Evolutionary conservation across 768 basidiomycete species (phyloP).

Genomic region (Artomyces pyxidatus): DNA sequence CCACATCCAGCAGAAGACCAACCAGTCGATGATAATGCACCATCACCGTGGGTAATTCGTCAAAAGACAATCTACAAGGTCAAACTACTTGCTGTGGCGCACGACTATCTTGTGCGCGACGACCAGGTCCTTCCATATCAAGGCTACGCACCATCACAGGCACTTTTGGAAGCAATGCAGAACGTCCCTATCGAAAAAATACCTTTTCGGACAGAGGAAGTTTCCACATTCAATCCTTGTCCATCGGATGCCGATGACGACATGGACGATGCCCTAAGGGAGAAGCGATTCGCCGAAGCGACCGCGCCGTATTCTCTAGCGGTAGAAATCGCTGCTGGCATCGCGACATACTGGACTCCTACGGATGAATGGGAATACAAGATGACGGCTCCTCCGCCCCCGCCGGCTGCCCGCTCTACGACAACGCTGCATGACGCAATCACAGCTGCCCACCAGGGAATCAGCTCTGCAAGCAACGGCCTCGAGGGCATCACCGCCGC

Average conservation of each 20-base stretch:
- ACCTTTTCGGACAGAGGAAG: slow-evolving; percentile 20
- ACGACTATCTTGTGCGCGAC: slow-evolving; percentile 41
- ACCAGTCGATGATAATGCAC: neutral
- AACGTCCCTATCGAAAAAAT: slow-evolving; percentile 14
- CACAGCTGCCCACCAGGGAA: neutral
- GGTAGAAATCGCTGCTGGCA: slow-evolving; percentile 56
- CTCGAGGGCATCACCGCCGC: slow-evolving; percentile 8
- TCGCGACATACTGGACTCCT: slow-evolving; percentile 61
- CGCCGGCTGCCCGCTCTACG: neutral
- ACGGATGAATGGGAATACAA: slow-evolving; percentile 68
- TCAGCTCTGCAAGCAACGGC: neutral
- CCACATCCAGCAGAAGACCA: neutral
- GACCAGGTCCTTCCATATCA: slow-evolving; percentile 67
- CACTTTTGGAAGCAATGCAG: slow-evolving; percentile 41
- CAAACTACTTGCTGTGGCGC: slow-evolving; percentile 53
- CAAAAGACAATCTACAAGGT: slow-evolving; percentile 63
- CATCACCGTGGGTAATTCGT: slow-evolving; percentile 43
- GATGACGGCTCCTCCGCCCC: slow-evolving; percentile 29
- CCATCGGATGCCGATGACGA: slow-evolving; percentile 16
- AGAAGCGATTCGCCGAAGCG: slow-evolving; percentile 38
- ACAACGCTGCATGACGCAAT: neutral
- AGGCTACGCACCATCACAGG: slow-evolving; percentile 47
- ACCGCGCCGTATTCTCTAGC: slow-evolving; percentile 62
- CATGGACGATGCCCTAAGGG: slow-evolving; percentile 9
- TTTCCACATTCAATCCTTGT: slow-evolving; percentile 48